A percentile compares a stretch with the other conserved stretches of the same genome.
Evolutionary conservation across 2,329 filamentous ascomycete genomes (phyloP).

Genomic region (Claviceps sp.): DNA sequence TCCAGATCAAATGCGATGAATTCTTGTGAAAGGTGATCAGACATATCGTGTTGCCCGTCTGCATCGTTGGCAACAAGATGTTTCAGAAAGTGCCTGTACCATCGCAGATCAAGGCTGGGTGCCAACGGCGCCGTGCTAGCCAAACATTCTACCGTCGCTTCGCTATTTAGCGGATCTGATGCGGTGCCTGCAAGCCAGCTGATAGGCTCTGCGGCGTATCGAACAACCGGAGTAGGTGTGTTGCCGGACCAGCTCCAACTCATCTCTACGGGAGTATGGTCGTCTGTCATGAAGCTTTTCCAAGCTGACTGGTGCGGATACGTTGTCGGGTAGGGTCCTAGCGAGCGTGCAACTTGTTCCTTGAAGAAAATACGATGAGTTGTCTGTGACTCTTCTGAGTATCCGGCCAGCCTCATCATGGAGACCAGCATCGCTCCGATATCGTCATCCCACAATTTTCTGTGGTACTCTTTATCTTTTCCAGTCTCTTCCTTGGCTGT

Average conservation of each 20-base stretch:
- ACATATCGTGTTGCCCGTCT: not conserved
- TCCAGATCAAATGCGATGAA: constrained; percentile 1
- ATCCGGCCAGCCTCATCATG: not conserved
- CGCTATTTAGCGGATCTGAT: constrained; percentile 10
- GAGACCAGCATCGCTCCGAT: not conserved
- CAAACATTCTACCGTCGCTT: not conserved
- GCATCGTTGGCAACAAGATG: not conserved
- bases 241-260: constrained; percentile 22
- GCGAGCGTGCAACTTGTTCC: not conserved
- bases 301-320: constrained; percentile 8
- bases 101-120: not conserved
- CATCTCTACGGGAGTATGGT: constrained; percentile 22
- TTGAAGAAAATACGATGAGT: not conserved
- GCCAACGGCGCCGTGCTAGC: not conserved
- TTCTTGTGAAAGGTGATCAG: not conserved
- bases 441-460: not conserved
- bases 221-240: constrained; percentile 12
- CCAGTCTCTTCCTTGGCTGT: not conserved
- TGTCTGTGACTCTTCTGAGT: not conserved
- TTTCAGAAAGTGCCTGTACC: not conserved
- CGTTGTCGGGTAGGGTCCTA: not conserved
- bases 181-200: constrained; percentile 13
- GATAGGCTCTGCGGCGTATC: constrained; percentile 22
- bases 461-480: not conserved
- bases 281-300: constrained; percentile 28